Evolutionary conservation across 345 rosid species (phyloP).

Genomic region (Microthlaspi erraticum): DNA sequence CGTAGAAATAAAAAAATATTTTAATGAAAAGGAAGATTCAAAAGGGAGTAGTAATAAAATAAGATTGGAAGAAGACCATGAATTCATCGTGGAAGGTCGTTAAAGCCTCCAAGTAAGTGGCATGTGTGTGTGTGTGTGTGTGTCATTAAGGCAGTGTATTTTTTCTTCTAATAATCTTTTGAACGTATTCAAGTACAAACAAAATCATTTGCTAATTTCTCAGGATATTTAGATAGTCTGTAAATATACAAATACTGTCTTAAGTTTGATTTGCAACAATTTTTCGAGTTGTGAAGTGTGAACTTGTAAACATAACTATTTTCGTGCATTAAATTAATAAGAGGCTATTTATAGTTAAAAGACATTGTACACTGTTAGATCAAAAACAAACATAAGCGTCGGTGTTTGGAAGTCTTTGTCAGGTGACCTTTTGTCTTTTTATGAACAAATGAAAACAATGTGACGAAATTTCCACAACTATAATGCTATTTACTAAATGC

Average conservation of each 20-base stretch:
- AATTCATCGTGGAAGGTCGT: conserved; percentile 21
- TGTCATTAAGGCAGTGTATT: too few relatives aligned
- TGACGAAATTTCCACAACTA: conserved; percentile 25
- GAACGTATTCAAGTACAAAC: too few relatives aligned
- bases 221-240: too few relatives aligned
- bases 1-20: background rate
- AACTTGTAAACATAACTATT: too few relatives aligned
- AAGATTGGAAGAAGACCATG: conserved; percentile 15
- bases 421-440: conserved; percentile 12
- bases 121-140: conserved; percentile 3
- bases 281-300: too few relatives aligned
- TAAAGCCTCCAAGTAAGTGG: conserved; percentile 10
- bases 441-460: conserved; percentile 23
- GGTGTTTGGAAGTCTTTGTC: conserved; percentile 12
- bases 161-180: too few relatives aligned
- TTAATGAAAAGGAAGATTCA: conserved; percentile 20
- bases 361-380: background rate
- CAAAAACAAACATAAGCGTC: conserved; percentile 4
- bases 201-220: too few relatives aligned
- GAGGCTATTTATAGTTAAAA: conserved; percentile 1
- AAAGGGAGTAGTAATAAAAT: background rate
- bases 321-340: background rate
- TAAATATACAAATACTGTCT: too few relatives aligned
- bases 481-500: conserved; percentile 4
- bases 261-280: too few relatives aligned